phyloP scores from a whole-genome alignment of 176 grass and related monocot species.

The Carex myosuroides region DNA sequence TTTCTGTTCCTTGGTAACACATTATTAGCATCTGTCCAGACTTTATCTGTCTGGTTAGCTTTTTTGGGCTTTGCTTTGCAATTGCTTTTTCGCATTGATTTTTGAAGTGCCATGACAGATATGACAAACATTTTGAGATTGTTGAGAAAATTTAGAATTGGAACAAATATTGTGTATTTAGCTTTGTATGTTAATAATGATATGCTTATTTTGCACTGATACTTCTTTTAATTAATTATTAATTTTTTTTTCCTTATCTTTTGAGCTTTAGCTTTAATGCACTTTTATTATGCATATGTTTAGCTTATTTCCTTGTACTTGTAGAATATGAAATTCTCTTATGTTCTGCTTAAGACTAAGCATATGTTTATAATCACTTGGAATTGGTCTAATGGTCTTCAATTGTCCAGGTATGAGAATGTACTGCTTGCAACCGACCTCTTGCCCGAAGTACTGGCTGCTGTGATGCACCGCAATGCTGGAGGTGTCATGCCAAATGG shows the following conservation, averaged over 20 bases:
- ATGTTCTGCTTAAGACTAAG: background rate
- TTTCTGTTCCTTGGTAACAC: background rate
- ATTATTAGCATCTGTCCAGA: background rate
- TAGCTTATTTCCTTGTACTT: background rate
- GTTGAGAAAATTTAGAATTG: background rate
- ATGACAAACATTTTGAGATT: background rate
- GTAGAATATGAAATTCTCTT: background rate
- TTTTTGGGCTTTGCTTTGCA: background rate
- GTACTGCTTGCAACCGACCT: constrained; percentile 73
- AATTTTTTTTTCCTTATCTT: background rate
- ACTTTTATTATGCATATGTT: background rate
- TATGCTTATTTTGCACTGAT: background rate
- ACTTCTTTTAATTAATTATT: background rate
- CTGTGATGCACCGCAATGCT: constrained; percentile 46
- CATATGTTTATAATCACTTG: background rate
- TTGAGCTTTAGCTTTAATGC: background rate
- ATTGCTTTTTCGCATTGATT: background rate
- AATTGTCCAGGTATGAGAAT: constrained; percentile 62
- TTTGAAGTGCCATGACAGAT: background rate
- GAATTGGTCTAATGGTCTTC: background rate
- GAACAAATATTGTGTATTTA: background rate
- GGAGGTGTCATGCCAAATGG: constrained; percentile 36
- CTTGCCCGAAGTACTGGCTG: constrained; percentile 79
- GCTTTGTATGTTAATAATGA: background rate
- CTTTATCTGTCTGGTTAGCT: background rate